Conservation (phyloP, 2,329 filamentous ascomycete genomes). For the Tolypocladium cylindrosporum region DNA sequence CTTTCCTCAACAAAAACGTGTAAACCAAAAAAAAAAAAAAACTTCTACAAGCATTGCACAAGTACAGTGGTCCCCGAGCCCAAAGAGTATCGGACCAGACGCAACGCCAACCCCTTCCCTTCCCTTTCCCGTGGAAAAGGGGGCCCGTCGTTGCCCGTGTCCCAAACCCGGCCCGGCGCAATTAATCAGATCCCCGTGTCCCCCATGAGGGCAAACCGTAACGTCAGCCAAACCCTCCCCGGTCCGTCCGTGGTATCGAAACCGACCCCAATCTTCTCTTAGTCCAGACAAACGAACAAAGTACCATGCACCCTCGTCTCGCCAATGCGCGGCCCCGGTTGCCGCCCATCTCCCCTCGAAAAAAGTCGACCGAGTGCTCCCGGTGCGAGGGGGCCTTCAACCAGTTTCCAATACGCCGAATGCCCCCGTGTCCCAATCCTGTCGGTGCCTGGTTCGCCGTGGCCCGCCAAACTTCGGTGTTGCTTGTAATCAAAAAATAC, state of each 20-base stretch:
- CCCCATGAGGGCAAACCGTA: not conserved
- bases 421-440: not conserved
- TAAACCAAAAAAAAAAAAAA: not conserved
- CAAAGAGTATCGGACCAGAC: not conserved
- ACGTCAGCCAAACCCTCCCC: not conserved
- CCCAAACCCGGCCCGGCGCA: not conserved
- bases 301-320: not conserved
- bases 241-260: slow-evolving; percentile 1
- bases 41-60: not conserved
- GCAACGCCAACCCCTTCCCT: not conserved
- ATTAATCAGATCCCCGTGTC: not conserved
- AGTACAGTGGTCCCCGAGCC: not conserved
- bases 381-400: not conserved
- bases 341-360: not conserved
- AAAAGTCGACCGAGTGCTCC: not conserved
- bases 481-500: not conserved
- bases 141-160: not conserved
- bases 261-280: not conserved
- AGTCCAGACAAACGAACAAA: not conserved
- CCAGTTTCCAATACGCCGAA: not conserved
- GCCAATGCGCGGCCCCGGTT: not conserved
- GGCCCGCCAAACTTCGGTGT: not conserved
- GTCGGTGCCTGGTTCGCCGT: not conserved
- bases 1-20: not conserved
- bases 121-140: too few relatives aligned